Percentiles rank a stretch among this genome's conserved stretches.
Evolutionary conservation across 345 rosid species (phyloP).

Genomic region (Eucalyptus grandis): DNA sequence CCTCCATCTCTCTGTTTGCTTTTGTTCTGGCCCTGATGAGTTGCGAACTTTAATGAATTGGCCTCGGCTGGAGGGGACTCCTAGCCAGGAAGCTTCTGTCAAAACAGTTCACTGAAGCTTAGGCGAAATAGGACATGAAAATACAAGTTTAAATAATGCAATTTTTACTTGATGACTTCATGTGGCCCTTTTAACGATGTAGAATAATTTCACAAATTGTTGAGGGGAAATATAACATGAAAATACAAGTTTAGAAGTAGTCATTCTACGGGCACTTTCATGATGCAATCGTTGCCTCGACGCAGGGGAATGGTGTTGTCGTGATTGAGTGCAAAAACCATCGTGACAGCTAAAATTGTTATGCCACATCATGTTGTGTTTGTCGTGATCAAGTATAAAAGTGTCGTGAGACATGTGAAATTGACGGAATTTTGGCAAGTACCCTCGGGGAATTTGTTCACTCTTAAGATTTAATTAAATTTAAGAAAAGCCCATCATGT

Average conservation of each 20-base stretch:
- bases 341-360: background rate
- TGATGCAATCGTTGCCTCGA: background rate
- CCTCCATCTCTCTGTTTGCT: background rate
- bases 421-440: background rate
- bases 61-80: background rate
- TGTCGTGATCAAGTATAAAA: background rate
- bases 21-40: background rate
- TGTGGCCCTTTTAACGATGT: background rate
- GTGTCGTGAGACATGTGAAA: background rate
- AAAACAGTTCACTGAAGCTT: background rate
- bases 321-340: accelerated
- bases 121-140: background rate
- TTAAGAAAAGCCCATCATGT: too few species aligned
- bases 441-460: too few species aligned
- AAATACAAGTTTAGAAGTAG: accelerated
- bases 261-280: background rate
- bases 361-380: accelerated
- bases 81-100: background rate
- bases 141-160: background rate
- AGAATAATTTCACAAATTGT: background rate
- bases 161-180: background rate
- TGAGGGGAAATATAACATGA: background rate
- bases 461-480: too few species aligned
- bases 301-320: background rate
- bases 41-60: background rate